A percentile compares a stretch with the other conserved stretches of the same genome.
Conservation (phyloP, 2,329 filamentous ascomycete genomes). For the Arthrobotrys megalospora region DNA sequence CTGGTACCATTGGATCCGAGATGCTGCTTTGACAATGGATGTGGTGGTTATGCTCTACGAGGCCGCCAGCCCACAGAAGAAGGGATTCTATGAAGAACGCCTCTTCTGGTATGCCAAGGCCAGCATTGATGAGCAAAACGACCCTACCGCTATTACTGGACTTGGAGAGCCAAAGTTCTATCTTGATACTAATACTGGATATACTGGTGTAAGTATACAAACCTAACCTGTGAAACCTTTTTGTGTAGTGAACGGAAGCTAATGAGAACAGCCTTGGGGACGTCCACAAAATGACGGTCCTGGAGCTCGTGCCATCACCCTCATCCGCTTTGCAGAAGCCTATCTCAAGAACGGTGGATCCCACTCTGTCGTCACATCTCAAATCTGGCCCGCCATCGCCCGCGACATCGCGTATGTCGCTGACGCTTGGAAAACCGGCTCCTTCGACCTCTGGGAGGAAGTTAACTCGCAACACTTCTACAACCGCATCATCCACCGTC, state of each 20-base stretch:
- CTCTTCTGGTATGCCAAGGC: constrained; percentile 55
- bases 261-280: constrained; percentile 73
- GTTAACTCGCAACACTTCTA: constrained; percentile 84
- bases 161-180: constrained; percentile 68
- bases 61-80: constrained; percentile 61
- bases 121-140: constrained; percentile 50
- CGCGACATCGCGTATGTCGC: constrained; percentile 80
- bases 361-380: constrained; percentile 75
- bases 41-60: constrained; percentile 68
- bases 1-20: constrained; percentile 70
- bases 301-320: constrained; percentile 79
- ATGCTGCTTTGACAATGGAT: constrained; percentile 69
- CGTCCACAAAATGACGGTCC: constrained; percentile 86
- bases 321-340: constrained; percentile 82
- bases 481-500: constrained; percentile 79
- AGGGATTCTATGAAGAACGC: constrained; percentile 44
- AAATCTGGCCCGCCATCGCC: constrained; percentile 67
- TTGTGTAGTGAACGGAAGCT: constrained; percentile 4
- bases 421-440: constrained; percentile 77
- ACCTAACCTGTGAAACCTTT: neutral
- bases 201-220: constrained; percentile 40
- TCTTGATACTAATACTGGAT: constrained; percentile 53
- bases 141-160: constrained; percentile 45
- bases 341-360: constrained; percentile 75
- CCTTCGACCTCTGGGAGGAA: constrained; percentile 88